phyloP scores from a whole-genome alignment of 176 grass and related monocot species.

The Alloteropsis semialata region DNA sequence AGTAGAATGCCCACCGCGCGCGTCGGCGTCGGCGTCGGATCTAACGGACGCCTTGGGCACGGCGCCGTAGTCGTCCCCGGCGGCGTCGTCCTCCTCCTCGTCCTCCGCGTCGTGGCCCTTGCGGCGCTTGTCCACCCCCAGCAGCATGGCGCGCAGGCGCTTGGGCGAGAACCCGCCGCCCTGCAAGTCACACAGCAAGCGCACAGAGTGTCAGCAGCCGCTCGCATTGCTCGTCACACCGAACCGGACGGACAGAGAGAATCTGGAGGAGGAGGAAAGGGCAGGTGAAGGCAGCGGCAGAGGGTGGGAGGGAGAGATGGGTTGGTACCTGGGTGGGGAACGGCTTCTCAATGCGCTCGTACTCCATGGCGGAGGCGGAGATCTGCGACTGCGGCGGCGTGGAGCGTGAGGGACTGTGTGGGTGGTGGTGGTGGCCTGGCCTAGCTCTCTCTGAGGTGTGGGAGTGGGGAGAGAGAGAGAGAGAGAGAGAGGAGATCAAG shows the following conservation, averaged over 20 bases:
- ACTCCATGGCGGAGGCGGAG: conserved; percentile 61
- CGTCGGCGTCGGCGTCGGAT: conserved; percentile 58
- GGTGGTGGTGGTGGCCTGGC: neutral
- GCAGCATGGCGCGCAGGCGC: conserved; percentile 88
- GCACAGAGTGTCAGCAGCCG: neutral
- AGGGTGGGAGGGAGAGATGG: neutral
- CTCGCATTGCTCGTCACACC: neutral
- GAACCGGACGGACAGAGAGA: neutral
- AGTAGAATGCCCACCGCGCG: conserved; percentile 27
- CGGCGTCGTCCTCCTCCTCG: neutral
- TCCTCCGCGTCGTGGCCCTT: conserved; percentile 56
- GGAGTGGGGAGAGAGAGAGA: conserved; percentile 16
- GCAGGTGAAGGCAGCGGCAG: neutral
- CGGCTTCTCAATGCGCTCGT: conserved; percentile 95
- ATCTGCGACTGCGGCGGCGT: conserved; percentile 21
- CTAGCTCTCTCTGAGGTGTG: neutral
- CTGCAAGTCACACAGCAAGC: conserved; percentile 3
- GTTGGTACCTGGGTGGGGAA: conserved; percentile 50
- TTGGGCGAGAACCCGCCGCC: conserved; percentile 95
- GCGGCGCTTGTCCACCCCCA: conserved; percentile 76
- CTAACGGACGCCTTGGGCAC: conserved; percentile 57
- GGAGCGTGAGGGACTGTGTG: neutral
- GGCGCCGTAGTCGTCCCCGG: conserved; percentile 47
- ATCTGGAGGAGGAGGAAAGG: neutral
- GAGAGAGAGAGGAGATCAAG: neutral